Evolutionary conservation across 257 asterid genomes (phyloP).

Genomic region (Cruciata laevipes): DNA sequence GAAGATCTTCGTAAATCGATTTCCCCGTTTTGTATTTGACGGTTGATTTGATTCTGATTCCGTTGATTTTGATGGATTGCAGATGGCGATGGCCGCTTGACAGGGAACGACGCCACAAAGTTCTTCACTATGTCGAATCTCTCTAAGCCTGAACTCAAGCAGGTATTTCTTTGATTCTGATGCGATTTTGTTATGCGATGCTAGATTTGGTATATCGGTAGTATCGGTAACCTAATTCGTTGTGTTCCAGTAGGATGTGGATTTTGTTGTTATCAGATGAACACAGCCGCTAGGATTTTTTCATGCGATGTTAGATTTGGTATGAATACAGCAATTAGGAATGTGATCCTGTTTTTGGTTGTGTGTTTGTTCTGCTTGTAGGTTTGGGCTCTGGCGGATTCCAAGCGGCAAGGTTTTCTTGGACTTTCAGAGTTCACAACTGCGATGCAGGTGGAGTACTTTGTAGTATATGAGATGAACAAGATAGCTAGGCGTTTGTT

Average conservation of each 20-base stretch:
- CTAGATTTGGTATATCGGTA: too few species aligned
- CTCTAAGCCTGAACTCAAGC: constrained; percentile 66
- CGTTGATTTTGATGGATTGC: constrained; percentile 12
- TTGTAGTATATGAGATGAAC: neutral
- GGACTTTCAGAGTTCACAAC: constrained; percentile 73
- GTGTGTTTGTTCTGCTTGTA: constrained; percentile 20
- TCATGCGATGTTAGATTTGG: too few species aligned
- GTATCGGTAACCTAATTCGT: too few species aligned
- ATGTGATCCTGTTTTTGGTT: constrained; percentile 1
- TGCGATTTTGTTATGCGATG: neutral
- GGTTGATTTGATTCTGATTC: neutral
- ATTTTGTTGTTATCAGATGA: neutral
- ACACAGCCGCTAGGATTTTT: neutral
- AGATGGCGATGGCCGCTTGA: constrained; percentile 84
- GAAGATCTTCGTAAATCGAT: neutral
- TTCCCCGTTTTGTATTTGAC: neutral
- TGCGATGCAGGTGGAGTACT: constrained; percentile 73
- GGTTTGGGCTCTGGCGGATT: constrained; percentile 96
- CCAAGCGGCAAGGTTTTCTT: constrained; percentile 79
- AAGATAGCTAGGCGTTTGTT: neutral
- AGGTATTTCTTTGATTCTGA: constrained; percentile 26
- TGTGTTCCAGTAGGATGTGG: too few species aligned
- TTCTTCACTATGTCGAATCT: constrained; percentile 64
- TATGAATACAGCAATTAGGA: neutral
- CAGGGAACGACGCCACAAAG: constrained; percentile 64